Evolutionary conservation across 352 stramenopile species (phyloP), one percentile per base, ranked within the genome.

Genomic region (Globisporangium polare): DNA sequence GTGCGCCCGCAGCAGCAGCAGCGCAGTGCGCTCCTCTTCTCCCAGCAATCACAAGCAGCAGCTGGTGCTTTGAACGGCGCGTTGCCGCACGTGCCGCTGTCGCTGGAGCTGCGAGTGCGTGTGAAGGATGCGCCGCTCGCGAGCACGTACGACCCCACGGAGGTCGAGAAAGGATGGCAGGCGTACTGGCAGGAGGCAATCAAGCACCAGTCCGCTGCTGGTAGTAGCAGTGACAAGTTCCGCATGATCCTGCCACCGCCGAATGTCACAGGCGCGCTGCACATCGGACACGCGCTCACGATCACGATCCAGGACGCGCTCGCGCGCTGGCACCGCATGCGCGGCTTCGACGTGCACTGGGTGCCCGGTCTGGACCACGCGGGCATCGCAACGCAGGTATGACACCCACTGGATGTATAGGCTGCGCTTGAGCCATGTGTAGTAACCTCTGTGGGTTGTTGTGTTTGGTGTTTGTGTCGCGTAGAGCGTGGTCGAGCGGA

Each of bases 281-380:
- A 99, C 73, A 92, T 99, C 68, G 98, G 98, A 13, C 98, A 99
- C 71, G 97, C 98, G 26, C 96, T 99, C 53, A 99, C 98, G 37
- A 94, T 99, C 13, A 92, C 97, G 37, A 89, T 99, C 65, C 89
- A 98, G 86, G 97, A 99, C 80, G 90, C 97, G 31, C 77, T 99
- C 53, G 94, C 96, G 27, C 85, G 97, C 37, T 99, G 97, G 88
- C 96, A 99, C 78, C 88, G 97, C 51, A 99, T 99, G 98, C 88
- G 89, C 51, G 97, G 97, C 62, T 95, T 98, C 71, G 82, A 96
- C 24, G 98, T 98, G 27, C 80, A 98, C 18, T 99, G 98, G 92
- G 84, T 99, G 49, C 95, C 95, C 7, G 95, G 95, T 55, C 90
- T 97, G 7, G 98, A 99, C 74, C 98, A 99, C 71, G 98, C 98